Base-by-base conservation (phyloP, 192 early-diverging fungal species). In the Diversispora epigaea region DNA sequence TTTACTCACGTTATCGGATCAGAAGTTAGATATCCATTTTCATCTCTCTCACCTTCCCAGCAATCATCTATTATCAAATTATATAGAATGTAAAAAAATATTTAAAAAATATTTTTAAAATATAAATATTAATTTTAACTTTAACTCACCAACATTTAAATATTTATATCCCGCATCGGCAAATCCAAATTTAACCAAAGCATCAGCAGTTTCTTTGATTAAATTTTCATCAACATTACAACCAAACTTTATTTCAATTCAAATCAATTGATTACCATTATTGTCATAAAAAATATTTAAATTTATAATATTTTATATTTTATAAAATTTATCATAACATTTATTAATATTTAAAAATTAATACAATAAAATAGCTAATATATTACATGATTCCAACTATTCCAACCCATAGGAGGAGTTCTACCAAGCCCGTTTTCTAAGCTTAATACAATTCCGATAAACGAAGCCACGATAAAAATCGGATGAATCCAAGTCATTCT, bases 191-290 rank as follows among this genome's bases (percentile, higher is more conserved):
- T 68, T 49, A 39, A 85, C 72, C 50, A 89, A 76, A 22, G 69
- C 76, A 62, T 89, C 82, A 2, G 86, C 87, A 7, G 80, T 82
- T 10, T 86, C 74, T n/a, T 76, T 72, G 69, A 87, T 82, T 58
- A 88, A 70, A 11, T 73, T 46, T 62, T 89, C 86, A 76, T 87
- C 69, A 45, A 89, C 79, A 32, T 80, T 57, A 64, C 86, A 88
- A 22, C 76, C 82, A 68, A 68, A 68, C 49, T 68, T 47, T 39
- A 63, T 32, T 32, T 32, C 25, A 32, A 32, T 32, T 32, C 25
- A 32, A 32, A 32, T 32, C 25, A 32, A 32, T 32, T 32, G 25
- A 32, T 32, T 32, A 32, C 2, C 25, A 32, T 32, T 32, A 32
- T 32, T 32, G 25, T 32, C 25, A 32, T 32, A n/a, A n/a, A n/a